Evolutionary conservation across 495 filamentous ascomycete genomes (phyloP).

Genomic region (Penicillium egyptiacum): DNA sequence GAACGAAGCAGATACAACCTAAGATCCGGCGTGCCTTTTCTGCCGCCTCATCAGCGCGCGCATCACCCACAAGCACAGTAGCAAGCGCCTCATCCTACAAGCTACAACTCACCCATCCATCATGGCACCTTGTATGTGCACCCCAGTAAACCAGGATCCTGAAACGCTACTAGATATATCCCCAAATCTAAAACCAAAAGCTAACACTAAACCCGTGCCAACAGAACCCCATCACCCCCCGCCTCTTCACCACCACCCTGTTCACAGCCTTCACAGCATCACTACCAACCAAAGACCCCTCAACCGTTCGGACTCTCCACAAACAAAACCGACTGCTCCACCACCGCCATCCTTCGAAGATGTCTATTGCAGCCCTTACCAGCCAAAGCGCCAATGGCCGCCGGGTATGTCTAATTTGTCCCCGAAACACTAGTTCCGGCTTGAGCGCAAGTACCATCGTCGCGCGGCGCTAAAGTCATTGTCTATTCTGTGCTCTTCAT

Average conservation of each 20-base stretch:
- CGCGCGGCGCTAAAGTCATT: conserved; percentile 67
- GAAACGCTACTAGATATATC: neutral
- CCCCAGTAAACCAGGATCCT: neutral
- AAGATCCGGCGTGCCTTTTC: conserved; percentile 2
- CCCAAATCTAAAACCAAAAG: neutral
- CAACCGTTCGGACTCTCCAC: conserved; percentile 42
- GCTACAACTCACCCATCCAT: neutral
- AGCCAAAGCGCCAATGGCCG: conserved; percentile 87
- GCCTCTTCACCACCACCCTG: conserved; percentile 23
- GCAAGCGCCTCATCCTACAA: neutral
- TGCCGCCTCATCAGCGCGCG: conserved; percentile 2
- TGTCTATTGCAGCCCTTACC: conserved; percentile 58
- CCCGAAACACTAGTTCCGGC: conserved; percentile 77
- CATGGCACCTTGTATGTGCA: conserved; percentile 3
- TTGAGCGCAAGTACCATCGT: conserved; percentile 63
- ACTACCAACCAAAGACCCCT: conserved; percentile 20
- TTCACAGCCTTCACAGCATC: conserved; percentile 19
- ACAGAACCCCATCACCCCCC: conserved; percentile 5
- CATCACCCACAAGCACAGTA: neutral
- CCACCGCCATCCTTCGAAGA: conserved; percentile 17
- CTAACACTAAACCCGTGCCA: neutral
- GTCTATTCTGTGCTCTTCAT: conserved; percentile 76
- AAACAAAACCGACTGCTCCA: conserved; percentile 22
- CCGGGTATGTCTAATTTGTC: conserved; percentile 84
- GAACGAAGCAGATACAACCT: neutral